Evolutionary conservation across 768 basidiomycete species (phyloP).

Genomic region (Hortiboletus campestris): DNA sequence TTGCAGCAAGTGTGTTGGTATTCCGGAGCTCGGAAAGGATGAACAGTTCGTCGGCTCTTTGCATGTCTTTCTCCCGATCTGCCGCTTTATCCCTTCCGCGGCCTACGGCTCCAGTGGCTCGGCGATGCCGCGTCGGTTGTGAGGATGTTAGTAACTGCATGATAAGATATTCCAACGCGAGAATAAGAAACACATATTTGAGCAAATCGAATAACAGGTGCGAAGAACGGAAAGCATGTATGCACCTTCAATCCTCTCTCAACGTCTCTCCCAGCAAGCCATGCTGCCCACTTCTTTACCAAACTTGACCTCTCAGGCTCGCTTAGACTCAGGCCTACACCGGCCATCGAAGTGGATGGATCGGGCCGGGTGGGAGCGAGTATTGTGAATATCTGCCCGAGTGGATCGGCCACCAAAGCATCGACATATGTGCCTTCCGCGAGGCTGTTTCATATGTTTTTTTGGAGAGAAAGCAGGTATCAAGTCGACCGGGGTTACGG

Average conservation of each 20-base stretch:
- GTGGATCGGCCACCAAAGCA: slow-evolving; percentile 24
- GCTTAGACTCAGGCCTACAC: slow-evolving; percentile 5
- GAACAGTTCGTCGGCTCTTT: slow-evolving; percentile 22
- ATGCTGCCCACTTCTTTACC: slow-evolving; percentile 74
- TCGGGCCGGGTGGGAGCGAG: slow-evolving; percentile 15
- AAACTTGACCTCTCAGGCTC: slow-evolving; percentile 49
- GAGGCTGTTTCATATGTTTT: slow-evolving; percentile 13
- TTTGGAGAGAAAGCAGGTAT: neutral
- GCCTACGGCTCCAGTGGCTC: slow-evolving; percentile 16
- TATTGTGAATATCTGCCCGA: slow-evolving; percentile 28
- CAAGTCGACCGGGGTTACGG: neutral
- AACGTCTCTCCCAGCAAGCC: slow-evolving; percentile 70
- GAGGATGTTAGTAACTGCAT: slow-evolving; percentile 23
- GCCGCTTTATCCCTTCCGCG: slow-evolving; percentile 23
- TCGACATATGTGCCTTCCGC: slow-evolving; percentile 27
- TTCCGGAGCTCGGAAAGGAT: slow-evolving; percentile 31
- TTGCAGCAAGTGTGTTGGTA: slow-evolving; percentile 44
- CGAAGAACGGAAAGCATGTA: neutral
- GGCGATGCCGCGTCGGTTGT: slow-evolving; percentile 17
- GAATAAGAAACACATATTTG: neutral
- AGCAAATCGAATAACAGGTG: neutral
- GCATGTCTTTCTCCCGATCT: slow-evolving; percentile 23
- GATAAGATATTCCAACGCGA: neutral
- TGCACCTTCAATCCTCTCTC: slow-evolving; percentile 70
- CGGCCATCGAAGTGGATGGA: neutral